These are phyloP conservation scores for Cladosporium halotolerans DNA, from an alignment of 2,329 filamentous ascomycete species.

Conservation along the genomic window DNA sequence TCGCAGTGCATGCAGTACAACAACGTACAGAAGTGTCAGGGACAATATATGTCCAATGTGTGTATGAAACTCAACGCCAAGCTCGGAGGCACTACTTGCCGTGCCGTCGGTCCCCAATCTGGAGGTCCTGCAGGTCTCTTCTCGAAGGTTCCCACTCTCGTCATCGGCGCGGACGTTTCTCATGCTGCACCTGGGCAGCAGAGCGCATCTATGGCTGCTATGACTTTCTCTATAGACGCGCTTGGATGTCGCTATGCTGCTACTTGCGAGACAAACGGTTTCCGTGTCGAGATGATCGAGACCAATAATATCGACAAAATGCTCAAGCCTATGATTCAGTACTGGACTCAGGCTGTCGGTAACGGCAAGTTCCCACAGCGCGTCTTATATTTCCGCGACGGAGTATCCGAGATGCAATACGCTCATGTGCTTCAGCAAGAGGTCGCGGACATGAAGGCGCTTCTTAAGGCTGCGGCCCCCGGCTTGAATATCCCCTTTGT, in stretches of 20 bases:
- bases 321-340: conserved; percentile 49
- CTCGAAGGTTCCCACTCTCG: conserved; percentile 57
- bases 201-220: conserved; percentile 71
- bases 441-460: conserved; percentile 60
- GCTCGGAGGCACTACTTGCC: conserved; percentile 72
- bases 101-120: conserved; percentile 37
- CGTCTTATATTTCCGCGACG: conserved; percentile 88
- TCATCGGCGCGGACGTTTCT: conserved; percentile 87
- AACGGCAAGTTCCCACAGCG: conserved; percentile 57
- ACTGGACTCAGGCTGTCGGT: conserved; percentile 57
- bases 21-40: conserved; percentile 63
- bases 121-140: conserved; percentile 28
- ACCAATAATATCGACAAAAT: conserved; percentile 61
- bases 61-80: conserved; percentile 97
- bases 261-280: conserved; percentile 74
- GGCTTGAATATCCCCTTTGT: conserved; percentile 60
- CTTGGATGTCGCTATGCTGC: conserved; percentile 71
- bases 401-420: conserved; percentile 84
- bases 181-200: conserved; percentile 66
- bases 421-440: conserved; percentile 73
- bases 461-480: conserved; percentile 30
- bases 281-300: conserved; percentile 71
- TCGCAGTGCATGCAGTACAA: conserved; percentile 72
- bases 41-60: conserved; percentile 89
- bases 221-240: conserved; percentile 73